A percentile compares a stretch with the other conserved stretches of the same genome.
These are phyloP conservation scores for Rhodotorula mucilaginosa DNA, from an alignment of 1,284 basidiomycete genomes.

Conservation along the genomic window DNA sequence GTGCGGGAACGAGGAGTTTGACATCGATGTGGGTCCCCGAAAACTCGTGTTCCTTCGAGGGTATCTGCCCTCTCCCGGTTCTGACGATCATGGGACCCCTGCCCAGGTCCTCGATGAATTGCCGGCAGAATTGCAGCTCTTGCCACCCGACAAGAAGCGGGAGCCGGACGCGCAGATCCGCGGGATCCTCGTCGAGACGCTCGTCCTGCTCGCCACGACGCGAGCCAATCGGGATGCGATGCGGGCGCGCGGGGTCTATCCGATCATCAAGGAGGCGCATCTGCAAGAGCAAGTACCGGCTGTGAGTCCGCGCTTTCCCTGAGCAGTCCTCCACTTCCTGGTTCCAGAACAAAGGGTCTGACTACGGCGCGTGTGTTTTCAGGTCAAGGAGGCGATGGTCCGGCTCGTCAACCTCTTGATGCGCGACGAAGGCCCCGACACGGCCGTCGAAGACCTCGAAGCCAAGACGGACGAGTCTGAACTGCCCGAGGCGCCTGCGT, in stretches of 20 bases:
- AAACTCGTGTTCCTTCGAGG: slow-evolving; percentile 3
- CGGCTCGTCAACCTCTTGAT: slow-evolving; percentile 71
- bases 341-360: too few relatives aligned
- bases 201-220: slow-evolving; percentile 84
- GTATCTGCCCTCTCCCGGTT: background rate
- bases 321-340: too few relatives aligned
- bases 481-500: slow-evolving; percentile 11
- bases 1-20: slow-evolving; percentile 83
- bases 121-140: slow-evolving; percentile 79
- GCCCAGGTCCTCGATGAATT: slow-evolving; percentile 81
- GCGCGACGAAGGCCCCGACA: slow-evolving; percentile 63
- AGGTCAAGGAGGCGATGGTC: slow-evolving; percentile 67
- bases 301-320: slow-evolving; percentile 51
- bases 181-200: slow-evolving; percentile 80
- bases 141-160: slow-evolving; percentile 77
- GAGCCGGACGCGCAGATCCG: slow-evolving; percentile 78
- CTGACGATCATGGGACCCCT: background rate
- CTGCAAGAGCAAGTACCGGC: slow-evolving; percentile 75
- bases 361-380: background rate
- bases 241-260: slow-evolving; percentile 78
- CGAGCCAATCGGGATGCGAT: slow-evolving; percentile 80
- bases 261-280: slow-evolving; percentile 78
- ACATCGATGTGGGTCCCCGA: slow-evolving; percentile 65
- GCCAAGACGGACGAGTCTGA: slow-evolving; percentile 32
- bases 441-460: slow-evolving; percentile 47